Evolutionary conservation across 2,329 filamentous ascomycete species (phyloP).

Genomic region (Neofusicoccum ribis): DNA sequence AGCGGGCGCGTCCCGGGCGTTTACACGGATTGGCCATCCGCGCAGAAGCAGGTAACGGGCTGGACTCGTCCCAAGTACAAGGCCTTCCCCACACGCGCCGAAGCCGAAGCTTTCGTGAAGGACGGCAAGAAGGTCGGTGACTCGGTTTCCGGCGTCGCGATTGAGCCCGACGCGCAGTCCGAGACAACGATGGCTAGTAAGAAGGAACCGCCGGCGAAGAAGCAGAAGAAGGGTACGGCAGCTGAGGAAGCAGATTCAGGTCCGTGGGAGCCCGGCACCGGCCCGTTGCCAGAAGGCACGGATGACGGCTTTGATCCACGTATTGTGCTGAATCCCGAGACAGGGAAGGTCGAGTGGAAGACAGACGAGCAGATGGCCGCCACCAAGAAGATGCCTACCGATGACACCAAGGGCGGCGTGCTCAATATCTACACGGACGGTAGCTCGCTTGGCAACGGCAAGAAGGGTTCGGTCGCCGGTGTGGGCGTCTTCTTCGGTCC

Average conservation of each 20-base stretch:
- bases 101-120: constrained; percentile 76
- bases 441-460: constrained; percentile 61
- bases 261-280: constrained; percentile 47
- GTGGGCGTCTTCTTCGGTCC: constrained; percentile 67
- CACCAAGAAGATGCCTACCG: constrained; percentile 48
- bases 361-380: constrained; percentile 48
- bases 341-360: constrained; percentile 58
- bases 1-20: constrained; percentile 60
- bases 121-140: constrained; percentile 26
- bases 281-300: constrained; percentile 55
- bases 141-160: constrained; percentile 27
- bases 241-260: constrained; percentile 30
- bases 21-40: constrained; percentile 68
- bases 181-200: constrained; percentile 27
- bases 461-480: constrained; percentile 56
- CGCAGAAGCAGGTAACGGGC: constrained; percentile 71
- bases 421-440: constrained; percentile 66
- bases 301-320: constrained; percentile 64
- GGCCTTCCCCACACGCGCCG: constrained; percentile 53
- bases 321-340: constrained; percentile 54
- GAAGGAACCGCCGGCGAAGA: constrained; percentile 34
- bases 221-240: constrained; percentile 39
- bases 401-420: constrained; percentile 49
- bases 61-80: constrained; percentile 64
- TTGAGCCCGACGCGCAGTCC: constrained; percentile 29